Percentiles rank a stretch among this genome's conserved stretches.
phyloP scores from a whole-genome alignment of 2,329 filamentous ascomycete species.

The Cercospora sp. region DNA sequence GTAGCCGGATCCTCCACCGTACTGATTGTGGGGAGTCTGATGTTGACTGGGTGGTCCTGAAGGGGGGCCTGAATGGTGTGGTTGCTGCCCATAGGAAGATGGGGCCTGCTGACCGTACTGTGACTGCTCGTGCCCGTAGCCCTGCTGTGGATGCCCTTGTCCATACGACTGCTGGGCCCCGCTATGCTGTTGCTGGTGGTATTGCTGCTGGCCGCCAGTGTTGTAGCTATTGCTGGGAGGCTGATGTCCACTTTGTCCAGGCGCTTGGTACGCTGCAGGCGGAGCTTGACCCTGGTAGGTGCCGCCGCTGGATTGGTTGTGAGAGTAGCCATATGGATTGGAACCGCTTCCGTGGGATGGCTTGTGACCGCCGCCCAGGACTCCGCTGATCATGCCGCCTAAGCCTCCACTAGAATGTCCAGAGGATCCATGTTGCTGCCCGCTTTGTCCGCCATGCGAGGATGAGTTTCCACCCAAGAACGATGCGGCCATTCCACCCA shows the following conservation, averaged over 20 bases:
- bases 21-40: constrained; percentile 22
- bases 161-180: constrained; percentile 11
- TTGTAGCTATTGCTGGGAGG: constrained; percentile 29
- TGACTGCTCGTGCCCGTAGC: constrained; percentile 27
- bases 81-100: constrained; percentile 24
- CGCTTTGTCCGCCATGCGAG: constrained; percentile 26
- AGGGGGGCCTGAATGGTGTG: constrained; percentile 13
- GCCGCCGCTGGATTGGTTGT: constrained; percentile 33
- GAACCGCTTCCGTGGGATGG: constrained; percentile 28
- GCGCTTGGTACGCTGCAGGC: constrained; percentile 38
- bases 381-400: constrained; percentile 33
- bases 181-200: constrained; percentile 20
- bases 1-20: constrained; percentile 22
- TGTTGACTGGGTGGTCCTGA: constrained; percentile 21
- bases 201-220: constrained; percentile 25
- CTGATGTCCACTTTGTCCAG: constrained; percentile 27
- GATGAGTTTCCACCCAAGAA: constrained; percentile 31
- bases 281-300: constrained; percentile 42
- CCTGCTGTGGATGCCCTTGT: constrained; percentile 26
- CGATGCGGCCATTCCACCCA: constrained; percentile 31
- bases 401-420: constrained; percentile 29
- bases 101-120: constrained; percentile 30
- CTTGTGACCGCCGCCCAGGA: constrained; percentile 37
- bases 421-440: constrained; percentile 25
- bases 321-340: constrained; percentile 42